These are phyloP conservation scores for Trichocomaceae sp. DNA, from an alignment of 2,329 filamentous ascomycete species.

Conservation along the genomic window DNA sequence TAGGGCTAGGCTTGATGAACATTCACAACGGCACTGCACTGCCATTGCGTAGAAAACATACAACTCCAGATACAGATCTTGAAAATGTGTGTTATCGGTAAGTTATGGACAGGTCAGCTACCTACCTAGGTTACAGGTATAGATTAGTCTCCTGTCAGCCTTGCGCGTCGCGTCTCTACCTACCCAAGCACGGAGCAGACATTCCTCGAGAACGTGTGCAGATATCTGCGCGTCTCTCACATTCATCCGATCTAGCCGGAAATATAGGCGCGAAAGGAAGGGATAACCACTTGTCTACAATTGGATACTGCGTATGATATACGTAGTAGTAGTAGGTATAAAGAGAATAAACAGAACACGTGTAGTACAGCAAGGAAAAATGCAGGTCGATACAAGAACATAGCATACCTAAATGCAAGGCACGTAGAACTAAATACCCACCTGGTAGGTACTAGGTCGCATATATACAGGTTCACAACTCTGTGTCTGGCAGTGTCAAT, in stretches of 20 bases:
- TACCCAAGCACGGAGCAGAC: neutral
- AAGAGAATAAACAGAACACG: neutral
- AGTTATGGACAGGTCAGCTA: neutral
- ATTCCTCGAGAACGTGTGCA: neutral
- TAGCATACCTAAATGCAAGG: slow-evolving; percentile 2
- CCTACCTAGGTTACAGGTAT: no score
- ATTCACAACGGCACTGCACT: neutral
- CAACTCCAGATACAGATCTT: neutral
- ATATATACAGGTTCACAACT: neutral
- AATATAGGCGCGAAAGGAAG: slow-evolving; percentile 1
- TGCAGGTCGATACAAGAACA: neutral
- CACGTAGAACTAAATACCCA: neutral
- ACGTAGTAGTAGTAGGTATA: no score
- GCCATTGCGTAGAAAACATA: neutral
- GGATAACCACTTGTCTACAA: neutral
- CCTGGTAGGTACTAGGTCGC: no score
- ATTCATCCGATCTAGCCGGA: neutral
- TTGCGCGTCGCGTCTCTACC: neutral
- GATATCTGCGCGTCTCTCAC: neutral
- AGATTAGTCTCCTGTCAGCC: neutral
- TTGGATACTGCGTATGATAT: no score
- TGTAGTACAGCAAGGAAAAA: neutral
- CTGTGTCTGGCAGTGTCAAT: neutral
- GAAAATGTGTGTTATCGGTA: neutral
- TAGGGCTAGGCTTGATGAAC: neutral